phyloP scores from a whole-genome alignment of 768 basidiomycete species.

The Coprinopsis strossmayeri region DNA sequence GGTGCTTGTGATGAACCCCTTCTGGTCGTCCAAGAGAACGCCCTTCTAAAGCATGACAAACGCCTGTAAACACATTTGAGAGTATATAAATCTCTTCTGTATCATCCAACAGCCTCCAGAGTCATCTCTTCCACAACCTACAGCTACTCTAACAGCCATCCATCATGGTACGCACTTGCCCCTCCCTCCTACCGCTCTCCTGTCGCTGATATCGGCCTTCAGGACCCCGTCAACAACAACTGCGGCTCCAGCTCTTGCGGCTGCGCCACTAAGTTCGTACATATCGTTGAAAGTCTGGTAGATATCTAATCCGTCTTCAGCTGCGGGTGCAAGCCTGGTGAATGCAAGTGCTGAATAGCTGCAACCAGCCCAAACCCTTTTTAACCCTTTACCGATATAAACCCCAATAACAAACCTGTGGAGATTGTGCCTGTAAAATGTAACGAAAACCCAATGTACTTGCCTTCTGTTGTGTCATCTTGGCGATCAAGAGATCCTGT shows the following conservation, averaged over 20 bases:
- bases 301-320: conserved; percentile 21
- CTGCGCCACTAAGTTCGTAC: conserved; percentile 40
- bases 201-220: conserved; percentile 8
- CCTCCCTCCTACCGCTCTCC: conserved; percentile 4
- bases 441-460: too few species aligned
- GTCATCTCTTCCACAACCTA: conserved; percentile 9
- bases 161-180: conserved; percentile 33
- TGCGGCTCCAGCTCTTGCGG: conserved; percentile 45
- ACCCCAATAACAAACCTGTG: background rate
- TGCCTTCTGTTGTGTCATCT: too few species aligned
- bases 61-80: conserved; percentile 13
- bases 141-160: conserved; percentile 12
- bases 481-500: background rate
- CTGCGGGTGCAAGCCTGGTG: conserved; percentile 53
- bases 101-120: conserved; percentile 3
- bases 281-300: background rate
- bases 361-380: background rate
- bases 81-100: conserved; percentile 6
- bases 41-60: conserved; percentile 7
- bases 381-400: too few species aligned
- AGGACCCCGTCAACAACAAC: conserved; percentile 34
- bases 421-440: background rate
- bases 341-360: conserved; percentile 55
- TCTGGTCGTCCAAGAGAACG: background rate
- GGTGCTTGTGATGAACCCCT: too few species aligned